Conservation (phyloP, 2,329 filamentous ascomycete genomes). For the Aureobasidium leucospermi region DNA sequence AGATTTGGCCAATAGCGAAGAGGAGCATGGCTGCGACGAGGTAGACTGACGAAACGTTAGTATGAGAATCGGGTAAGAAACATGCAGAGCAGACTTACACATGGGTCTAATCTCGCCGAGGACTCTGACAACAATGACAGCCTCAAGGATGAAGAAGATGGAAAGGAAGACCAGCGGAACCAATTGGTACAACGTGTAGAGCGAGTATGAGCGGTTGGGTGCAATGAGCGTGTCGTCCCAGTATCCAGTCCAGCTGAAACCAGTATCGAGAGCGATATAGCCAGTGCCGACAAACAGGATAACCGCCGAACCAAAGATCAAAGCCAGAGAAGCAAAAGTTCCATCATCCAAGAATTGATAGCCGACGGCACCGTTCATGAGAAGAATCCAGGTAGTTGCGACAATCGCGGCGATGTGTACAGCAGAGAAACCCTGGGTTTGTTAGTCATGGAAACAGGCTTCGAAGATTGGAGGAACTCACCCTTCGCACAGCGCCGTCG, state of each 20-base stretch:
- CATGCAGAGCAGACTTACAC: conserved; percentile 46
- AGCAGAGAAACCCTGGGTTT: conserved; percentile 68
- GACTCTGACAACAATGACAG: conserved; percentile 73
- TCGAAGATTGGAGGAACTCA: conserved; percentile 35
- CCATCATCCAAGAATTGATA: conserved; percentile 93
- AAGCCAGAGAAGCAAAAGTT: conserved; percentile 70
- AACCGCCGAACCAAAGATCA: conserved; percentile 64
- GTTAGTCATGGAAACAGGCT: neutral
- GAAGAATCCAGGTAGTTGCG: conserved; percentile 86
- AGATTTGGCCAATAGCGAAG: conserved; percentile 89
- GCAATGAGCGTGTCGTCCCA: conserved; percentile 53
- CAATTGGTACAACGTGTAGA: conserved; percentile 92
- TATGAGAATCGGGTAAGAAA: neutral
- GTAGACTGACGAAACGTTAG: conserved; percentile 51
- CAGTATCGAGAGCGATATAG: conserved; percentile 93
- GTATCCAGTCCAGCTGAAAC: conserved; percentile 72
- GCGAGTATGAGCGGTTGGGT: conserved; percentile 64
- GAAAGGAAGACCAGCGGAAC: conserved; percentile 84
- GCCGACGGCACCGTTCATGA: conserved; percentile 86
- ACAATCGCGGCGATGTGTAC: conserved; percentile 86
- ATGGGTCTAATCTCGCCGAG: conserved; percentile 88
- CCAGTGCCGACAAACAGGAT: conserved; percentile 81
- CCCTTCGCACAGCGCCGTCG: conserved; percentile 60
- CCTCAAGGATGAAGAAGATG: conserved; percentile 75
- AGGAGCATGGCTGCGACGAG: conserved; percentile 65